Base-by-base conservation (phyloP, 1,284 basidiomycete genomes). In the Pascua guehoae region DNA sequence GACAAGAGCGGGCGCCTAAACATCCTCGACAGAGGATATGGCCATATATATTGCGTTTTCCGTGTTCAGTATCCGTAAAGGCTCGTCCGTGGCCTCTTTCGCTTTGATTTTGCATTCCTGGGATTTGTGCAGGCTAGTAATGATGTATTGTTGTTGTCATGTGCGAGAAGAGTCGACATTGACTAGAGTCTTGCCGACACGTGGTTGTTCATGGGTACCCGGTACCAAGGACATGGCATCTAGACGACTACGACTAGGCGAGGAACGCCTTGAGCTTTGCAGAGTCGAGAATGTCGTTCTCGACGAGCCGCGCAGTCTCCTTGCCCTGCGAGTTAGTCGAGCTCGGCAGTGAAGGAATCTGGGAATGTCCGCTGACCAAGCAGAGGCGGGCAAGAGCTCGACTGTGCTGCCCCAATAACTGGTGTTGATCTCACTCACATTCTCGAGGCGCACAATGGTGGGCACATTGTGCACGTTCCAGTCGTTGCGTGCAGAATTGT, bases 401-500 rank as follows among this genome's bases (percentile, higher is more conserved):
- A 41, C 39, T 41, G 41, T 39, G 14, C 45, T 15, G 11, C n/a
- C 43, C 46, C 49, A n/a, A n/a, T n/a, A n/a, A n/a, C n/a, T 32
- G 24, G 24, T 17, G 12, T 12, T 2, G 10, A 24, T 16, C 41
- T n/a, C 36, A 81, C 87, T 67, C 68, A 89, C 89, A 64, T 87
- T 79, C 67, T 81, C 74, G n/a, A 86, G 56, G 64, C 82, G 82
- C 55, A 91, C 78, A 58, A 92, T 84, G 11, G 89, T 91, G 14
- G 90, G 90, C 18, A 92, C 79, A 38, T 77, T 78, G 37, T 74
- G 71, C 50, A 92, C 73, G 10, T 83, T 81, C 85, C 86, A 91
- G 36, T 81, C 81, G 47, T 79, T 79, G 57, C 88, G 84, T 67
- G 85, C 88, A 4, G 80, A 66, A 66, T 89, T 88, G 17, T 81